Conservation (phyloP, 2,329 filamentous ascomycete species). For the Colletotrichum sp. region DNA sequence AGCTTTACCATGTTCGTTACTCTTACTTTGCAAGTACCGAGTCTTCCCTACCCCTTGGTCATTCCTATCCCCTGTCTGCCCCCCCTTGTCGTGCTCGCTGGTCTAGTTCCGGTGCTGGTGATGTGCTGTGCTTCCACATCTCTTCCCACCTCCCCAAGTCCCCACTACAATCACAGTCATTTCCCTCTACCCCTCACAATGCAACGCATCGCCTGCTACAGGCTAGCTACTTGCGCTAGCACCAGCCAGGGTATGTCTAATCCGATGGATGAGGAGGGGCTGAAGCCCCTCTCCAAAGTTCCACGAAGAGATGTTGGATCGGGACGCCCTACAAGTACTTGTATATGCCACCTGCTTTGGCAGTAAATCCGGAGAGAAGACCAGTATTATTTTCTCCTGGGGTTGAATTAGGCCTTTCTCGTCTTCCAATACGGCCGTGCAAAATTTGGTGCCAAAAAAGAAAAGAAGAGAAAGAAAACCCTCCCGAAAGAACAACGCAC, state of each 20-base stretch:
- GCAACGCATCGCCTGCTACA: constrained; percentile 8
- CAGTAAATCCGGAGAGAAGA: too few relatives aligned
- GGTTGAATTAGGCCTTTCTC: background rate
- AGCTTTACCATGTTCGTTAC: background rate
- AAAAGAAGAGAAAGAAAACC: background rate
- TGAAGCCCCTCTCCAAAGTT: background rate
- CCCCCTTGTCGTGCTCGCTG: background rate
- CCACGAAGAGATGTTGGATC: background rate
- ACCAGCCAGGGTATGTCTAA: background rate
- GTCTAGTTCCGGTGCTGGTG: background rate
- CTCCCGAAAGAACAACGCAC: background rate
- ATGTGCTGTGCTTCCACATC: background rate
- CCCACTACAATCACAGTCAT: background rate
- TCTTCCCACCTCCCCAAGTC: background rate
- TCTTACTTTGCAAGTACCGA: background rate
- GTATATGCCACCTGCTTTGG: background rate
- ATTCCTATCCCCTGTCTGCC: background rate
- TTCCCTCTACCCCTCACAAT: constrained; percentile 1
- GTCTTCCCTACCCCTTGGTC: background rate
- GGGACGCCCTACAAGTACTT: background rate
- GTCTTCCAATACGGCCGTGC: background rate
- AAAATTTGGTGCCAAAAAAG: background rate
- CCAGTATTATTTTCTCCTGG: too few relatives aligned
- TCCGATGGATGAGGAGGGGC: background rate
- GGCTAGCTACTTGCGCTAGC: background rate